Conservation (phyloP, 225 moss, liverwort and hornwort species). For the Anthoceros angustus region DNA sequence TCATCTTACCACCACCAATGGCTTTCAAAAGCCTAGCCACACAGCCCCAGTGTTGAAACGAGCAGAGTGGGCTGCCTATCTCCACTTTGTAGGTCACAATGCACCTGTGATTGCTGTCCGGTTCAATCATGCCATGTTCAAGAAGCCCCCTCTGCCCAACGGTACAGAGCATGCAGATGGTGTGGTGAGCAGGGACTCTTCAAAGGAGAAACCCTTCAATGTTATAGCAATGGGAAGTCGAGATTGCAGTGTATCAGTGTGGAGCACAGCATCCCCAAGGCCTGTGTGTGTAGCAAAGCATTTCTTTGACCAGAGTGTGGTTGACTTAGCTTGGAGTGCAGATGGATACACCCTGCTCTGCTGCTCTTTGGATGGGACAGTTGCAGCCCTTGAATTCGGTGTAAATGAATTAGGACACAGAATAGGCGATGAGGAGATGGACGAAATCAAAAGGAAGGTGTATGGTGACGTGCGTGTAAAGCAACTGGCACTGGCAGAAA, state of each 20-base stretch:
- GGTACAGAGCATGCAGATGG: background rate
- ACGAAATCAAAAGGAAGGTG: slow-evolving; percentile 78
- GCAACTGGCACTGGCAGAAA: slow-evolving; percentile 75
- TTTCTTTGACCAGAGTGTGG: slow-evolving; percentile 90
- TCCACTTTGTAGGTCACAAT: slow-evolving; percentile 95
- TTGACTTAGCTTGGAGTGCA: slow-evolving; percentile 93
- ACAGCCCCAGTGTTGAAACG: slow-evolving; percentile 94
- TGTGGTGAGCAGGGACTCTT: slow-evolving; percentile 6
- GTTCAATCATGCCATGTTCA: slow-evolving; percentile 94
- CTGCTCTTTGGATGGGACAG: slow-evolving; percentile 94
- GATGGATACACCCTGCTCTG: slow-evolving; percentile 94
- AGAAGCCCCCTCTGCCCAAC: slow-evolving; percentile 27
- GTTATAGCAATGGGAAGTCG: slow-evolving; percentile 97
- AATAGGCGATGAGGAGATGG: slow-evolving; percentile 77
- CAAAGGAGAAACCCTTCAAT: slow-evolving; percentile 52
- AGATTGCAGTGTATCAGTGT: slow-evolving; percentile 92
- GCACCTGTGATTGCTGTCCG: slow-evolving; percentile 96
- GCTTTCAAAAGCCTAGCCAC: slow-evolving; percentile 92
- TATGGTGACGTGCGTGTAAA: slow-evolving; percentile 88
- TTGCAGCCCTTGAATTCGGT: slow-evolving; percentile 72
- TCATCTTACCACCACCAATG: slow-evolving; percentile 92
- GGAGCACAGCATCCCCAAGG: slow-evolving; percentile 92
- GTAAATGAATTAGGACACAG: slow-evolving; percentile 69
- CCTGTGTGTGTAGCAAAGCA: slow-evolving; percentile 97
- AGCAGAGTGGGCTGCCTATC: slow-evolving; percentile 94